phyloP scores from a whole-genome alignment of 1,284 basidiomycete genomes.

The Sanghuangporus sanghuang region DNA sequence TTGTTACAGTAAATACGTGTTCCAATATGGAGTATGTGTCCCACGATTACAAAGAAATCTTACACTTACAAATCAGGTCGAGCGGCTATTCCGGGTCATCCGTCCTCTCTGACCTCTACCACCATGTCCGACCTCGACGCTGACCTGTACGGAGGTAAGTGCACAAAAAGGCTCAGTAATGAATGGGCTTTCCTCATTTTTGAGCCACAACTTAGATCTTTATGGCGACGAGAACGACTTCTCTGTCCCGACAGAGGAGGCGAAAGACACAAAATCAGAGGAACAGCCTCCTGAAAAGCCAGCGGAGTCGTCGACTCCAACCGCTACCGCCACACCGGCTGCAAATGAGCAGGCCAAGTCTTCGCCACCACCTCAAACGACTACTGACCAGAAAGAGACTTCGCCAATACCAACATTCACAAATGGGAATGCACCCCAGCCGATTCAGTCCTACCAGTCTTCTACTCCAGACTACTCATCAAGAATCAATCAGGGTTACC shows the following conservation, averaged over 20 bases:
- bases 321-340: conserved; percentile 15
- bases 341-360: conserved; percentile 23
- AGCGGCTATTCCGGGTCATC: not conserved
- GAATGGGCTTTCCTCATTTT: not conserved
- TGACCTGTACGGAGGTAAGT: conserved; percentile 76
- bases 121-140: conserved; percentile 74
- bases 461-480: conserved; percentile 8
- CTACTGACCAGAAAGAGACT: conserved; percentile 19
- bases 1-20: not conserved
- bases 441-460: conserved; percentile 15
- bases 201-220: conserved; percentile 44
- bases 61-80: not conserved
- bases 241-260: conserved; percentile 33
- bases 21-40: not conserved
- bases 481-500: conserved; percentile 43
- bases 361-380: conserved; percentile 12
- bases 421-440: conserved; percentile 14
- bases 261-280: conserved; percentile 21
- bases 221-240: conserved; percentile 73
- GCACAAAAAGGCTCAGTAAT: not conserved
- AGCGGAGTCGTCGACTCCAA: not conserved
- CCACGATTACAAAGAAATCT: not conserved
- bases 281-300: conserved; percentile 4
- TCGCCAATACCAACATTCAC: conserved; percentile 6
- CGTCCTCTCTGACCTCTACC: not conserved